A percentile compares a stretch with the other conserved stretches of the same genome.
These are phyloP conservation scores for Stemphylium beticola DNA, from an alignment of 2,329 filamentous ascomycete species.

Conservation along the genomic window DNA sequence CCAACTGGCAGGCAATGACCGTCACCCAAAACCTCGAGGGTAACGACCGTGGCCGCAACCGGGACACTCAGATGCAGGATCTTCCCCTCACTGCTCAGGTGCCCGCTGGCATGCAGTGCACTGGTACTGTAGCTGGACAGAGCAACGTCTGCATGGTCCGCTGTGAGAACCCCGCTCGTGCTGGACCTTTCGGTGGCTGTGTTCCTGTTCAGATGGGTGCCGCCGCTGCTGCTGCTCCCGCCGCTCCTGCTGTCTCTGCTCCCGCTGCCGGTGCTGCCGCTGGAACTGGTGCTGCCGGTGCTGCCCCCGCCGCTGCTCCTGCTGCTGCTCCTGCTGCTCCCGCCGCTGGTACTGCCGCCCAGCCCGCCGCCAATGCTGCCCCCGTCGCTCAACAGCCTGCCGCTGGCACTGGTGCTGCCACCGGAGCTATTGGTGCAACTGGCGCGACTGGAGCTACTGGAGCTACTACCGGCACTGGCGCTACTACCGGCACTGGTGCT, in stretches of 20 bases:
- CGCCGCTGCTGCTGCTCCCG: slow-evolving; percentile 20
- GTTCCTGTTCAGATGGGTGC: slow-evolving; percentile 61
- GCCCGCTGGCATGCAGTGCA: slow-evolving; percentile 62
- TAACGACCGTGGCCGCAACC: slow-evolving; percentile 55
- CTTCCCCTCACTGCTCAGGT: slow-evolving; percentile 65
- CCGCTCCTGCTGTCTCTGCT: slow-evolving; percentile 10
- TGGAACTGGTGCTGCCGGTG: slow-evolving; percentile 3
- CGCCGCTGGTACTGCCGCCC: slow-evolving; percentile 5
- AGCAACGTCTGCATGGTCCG: slow-evolving; percentile 67
- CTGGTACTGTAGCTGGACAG: slow-evolving; percentile 65
- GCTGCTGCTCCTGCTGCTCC: slow-evolving; percentile 4
- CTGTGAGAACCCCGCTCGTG: slow-evolving; percentile 65
- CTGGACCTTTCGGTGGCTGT: slow-evolving; percentile 68
- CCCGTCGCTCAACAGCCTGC: slow-evolving; percentile 4
- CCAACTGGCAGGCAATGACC: slow-evolving; percentile 59
- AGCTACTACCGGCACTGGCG: slow-evolving; percentile 1
- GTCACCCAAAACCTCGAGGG: slow-evolving; percentile 63
- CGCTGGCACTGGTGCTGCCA: not conserved
- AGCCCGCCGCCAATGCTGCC: not conserved
- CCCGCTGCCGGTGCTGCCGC: slow-evolving; percentile 12
- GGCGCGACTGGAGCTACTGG: slow-evolving; percentile 5
- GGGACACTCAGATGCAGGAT: slow-evolving; percentile 35
- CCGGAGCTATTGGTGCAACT: slow-evolving; percentile 14
- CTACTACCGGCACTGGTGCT: slow-evolving; percentile 4
- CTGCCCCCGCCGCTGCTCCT: slow-evolving; percentile 6